phyloP scores from a whole-genome alignment of 202 grass and related monocot genomes.

The Digitaria exilis region DNA sequence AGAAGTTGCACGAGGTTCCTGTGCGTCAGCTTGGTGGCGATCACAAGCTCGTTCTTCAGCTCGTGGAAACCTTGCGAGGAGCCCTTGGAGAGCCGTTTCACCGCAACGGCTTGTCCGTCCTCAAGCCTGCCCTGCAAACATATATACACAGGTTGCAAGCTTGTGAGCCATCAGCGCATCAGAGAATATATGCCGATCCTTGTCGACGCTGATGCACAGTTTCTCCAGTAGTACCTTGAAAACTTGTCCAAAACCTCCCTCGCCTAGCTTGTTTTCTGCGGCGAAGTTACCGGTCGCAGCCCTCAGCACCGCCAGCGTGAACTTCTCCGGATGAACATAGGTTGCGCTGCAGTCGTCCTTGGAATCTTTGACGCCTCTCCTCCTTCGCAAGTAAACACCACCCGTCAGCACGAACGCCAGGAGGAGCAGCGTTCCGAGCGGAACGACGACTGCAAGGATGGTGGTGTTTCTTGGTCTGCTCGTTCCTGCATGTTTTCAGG shows the following conservation, averaged over 20 bases:
- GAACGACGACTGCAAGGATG: neutral
- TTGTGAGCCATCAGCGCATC: neutral
- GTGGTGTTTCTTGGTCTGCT: neutral
- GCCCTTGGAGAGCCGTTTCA: conserved; percentile 26
- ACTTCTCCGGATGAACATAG: neutral
- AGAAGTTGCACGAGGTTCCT: conserved; percentile 34
- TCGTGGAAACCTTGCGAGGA: conserved; percentile 32
- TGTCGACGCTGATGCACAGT: neutral
- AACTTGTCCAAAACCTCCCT: conserved; percentile 41
- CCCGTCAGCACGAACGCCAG: neutral
- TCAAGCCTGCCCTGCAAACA: conserved; percentile 22
- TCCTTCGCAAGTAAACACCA: neutral
- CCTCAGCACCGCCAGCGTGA: conserved; percentile 11
- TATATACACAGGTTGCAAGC: neutral
- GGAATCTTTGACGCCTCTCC: neutral
- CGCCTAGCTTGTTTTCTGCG: conserved; percentile 14
- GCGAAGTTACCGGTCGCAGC: conserved; percentile 25
- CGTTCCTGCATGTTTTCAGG: conserved; percentile 20
- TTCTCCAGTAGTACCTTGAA: conserved; percentile 13
- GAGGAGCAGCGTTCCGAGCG: neutral
- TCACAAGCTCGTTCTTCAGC: conserved; percentile 37
- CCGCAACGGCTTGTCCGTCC: neutral
- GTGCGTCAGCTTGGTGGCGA: conserved; percentile 40
- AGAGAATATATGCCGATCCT: neutral
- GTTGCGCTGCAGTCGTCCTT: neutral